Conservation (phyloP, 2,329 filamentous ascomycete species). For the Cladosporium sp. region DNA sequence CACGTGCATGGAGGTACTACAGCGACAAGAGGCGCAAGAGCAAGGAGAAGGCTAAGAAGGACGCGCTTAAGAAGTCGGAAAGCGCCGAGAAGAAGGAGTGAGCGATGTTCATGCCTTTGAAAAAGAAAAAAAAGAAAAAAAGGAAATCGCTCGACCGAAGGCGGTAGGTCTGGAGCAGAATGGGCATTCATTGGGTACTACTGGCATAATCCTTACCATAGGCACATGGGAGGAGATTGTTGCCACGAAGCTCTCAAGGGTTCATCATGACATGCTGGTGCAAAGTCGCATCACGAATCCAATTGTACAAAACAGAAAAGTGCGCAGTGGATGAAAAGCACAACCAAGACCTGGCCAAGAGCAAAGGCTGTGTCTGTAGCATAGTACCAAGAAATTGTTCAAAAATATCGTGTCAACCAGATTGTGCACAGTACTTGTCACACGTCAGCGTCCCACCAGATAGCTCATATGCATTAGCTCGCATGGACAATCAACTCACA, state of each 20-base stretch:
- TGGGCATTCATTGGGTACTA: background rate
- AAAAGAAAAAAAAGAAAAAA: too few relatives aligned
- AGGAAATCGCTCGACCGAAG: conserved; percentile 9
- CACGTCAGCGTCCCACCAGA: background rate
- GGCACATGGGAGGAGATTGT: background rate
- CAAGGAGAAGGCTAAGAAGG: conserved; percentile 32
- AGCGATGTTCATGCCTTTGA: too few relatives aligned
- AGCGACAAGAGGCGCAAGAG: conserved; percentile 69
- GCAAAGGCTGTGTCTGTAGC: background rate
- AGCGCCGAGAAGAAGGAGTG: conserved; percentile 14
- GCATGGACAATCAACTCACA: background rate
- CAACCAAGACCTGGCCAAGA: background rate
- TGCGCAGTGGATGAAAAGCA: background rate
- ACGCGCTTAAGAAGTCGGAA: conserved; percentile 15
- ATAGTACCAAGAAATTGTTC: background rate
- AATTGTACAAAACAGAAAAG: background rate
- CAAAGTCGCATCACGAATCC: background rate
- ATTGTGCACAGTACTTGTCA: background rate
- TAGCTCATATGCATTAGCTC: background rate
- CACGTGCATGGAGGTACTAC: conserved; percentile 72
- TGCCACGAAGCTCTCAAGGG: too few relatives aligned
- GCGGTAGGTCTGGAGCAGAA: background rate
- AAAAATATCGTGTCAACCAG: background rate
- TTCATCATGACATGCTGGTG: too few relatives aligned
- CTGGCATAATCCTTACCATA: background rate